A percentile compares a stretch with the other conserved stretches of the same genome.
Conservation (phyloP, 2,329 filamentous ascomycete species). For the Curvularia spicifera region DNA sequence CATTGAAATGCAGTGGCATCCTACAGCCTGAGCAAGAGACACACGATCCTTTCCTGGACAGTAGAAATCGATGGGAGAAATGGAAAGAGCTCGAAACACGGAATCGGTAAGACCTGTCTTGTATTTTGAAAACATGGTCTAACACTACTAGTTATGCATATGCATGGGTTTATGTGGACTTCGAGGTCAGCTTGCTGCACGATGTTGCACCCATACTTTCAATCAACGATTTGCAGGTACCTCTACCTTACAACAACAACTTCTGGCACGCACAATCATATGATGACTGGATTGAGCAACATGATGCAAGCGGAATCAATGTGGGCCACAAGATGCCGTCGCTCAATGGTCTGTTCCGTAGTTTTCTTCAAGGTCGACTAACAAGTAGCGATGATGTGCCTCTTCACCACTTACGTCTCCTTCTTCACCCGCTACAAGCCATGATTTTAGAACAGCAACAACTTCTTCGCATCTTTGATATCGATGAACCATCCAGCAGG, state of each 20-base stretch:
- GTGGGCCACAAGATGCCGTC: conserved; percentile 4
- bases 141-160: conserved; percentile 10
- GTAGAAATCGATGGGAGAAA: conserved; percentile 5
- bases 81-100: conserved; percentile 14
- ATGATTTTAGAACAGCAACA: conserved; percentile 15
- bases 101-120: conserved; percentile 2
- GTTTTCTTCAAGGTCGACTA: conserved; percentile 13
- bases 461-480: conserved; percentile 14
- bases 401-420: conserved; percentile 11
- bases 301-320: neutral
- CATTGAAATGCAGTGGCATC: conserved; percentile 7
- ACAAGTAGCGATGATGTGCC: conserved; percentile 3
- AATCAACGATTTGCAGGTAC: conserved; percentile 11
- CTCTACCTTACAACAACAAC: conserved; percentile 2
- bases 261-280: conserved; percentile 13
- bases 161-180: conserved; percentile 16
- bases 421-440: conserved; percentile 12
- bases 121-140: neutral
- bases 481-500: conserved; percentile 10
- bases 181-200: conserved; percentile 11
- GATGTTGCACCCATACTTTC: conserved; percentile 13
- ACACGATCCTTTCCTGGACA: neutral
- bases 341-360: conserved; percentile 12
- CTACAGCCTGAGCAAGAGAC: conserved; percentile 1
- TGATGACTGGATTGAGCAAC: conserved; percentile 4